phyloP scores from a whole-genome alignment of 2,329 filamentous ascomycete genomes.

The Colletotrichum cordylinicola region DNA sequence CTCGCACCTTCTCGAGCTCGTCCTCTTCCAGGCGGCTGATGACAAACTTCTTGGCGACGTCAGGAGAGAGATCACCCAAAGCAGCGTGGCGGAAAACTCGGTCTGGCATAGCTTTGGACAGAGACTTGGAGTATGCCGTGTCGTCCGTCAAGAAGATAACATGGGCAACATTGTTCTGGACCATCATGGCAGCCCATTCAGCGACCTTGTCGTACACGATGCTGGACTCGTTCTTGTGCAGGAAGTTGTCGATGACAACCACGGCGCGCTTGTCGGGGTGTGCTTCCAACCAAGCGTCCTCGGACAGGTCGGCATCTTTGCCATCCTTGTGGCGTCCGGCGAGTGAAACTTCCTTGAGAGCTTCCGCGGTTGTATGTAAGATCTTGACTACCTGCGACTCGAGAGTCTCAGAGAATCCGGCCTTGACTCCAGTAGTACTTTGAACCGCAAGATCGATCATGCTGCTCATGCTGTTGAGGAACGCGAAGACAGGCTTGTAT shows the following conservation, averaged over 20 bases:
- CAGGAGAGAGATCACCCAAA: conserved; percentile 83
- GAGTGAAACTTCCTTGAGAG: conserved; percentile 79
- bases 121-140: conserved; percentile 83
- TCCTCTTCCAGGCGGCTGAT: conserved; percentile 74
- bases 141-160: conserved; percentile 95
- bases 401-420: conserved; percentile 90
- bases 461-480: conserved; percentile 94
- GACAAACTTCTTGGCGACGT: conserved; percentile 91
- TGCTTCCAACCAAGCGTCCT: conserved; percentile 88
- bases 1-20: conserved; percentile 27
- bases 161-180: conserved; percentile 88
- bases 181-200: conserved; percentile 88
- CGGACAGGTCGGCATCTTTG: conserved; percentile 73
- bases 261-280: conserved; percentile 85
- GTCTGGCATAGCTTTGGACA: conserved; percentile 88
- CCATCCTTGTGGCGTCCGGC: conserved; percentile 73
- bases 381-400: conserved; percentile 92
- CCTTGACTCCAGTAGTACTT: conserved; percentile 91
- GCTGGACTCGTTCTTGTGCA: conserved; percentile 74
- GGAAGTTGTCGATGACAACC: conserved; percentile 89
- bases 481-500: conserved; percentile 92
- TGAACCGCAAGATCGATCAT: conserved; percentile 92
- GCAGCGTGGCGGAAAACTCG: conserved; percentile 87
- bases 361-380: conserved; percentile 79
- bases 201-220: conserved; percentile 81